phyloP scores from a whole-genome alignment of 139 green algal genomes.

The Desmodesmus armatus region DNA sequence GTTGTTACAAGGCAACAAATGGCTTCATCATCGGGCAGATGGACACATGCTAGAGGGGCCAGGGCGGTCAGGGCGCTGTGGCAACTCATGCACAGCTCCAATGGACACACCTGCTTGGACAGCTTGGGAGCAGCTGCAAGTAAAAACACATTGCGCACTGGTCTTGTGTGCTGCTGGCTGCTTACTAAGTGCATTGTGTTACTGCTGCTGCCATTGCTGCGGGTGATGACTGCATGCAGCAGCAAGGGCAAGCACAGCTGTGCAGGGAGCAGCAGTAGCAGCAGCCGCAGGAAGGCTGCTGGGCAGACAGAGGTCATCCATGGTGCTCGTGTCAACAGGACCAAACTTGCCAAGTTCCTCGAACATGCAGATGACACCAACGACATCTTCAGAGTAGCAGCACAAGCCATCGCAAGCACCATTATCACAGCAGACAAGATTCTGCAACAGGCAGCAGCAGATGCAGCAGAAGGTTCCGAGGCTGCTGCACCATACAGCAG shows the following conservation, averaged over 20 bases:
- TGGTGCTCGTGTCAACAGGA: constrained; percentile 42
- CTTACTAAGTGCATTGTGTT: too few relatives aligned
- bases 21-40: too few relatives aligned
- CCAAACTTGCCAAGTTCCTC: constrained; percentile 61
- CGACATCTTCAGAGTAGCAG: constrained; percentile 80
- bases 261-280: constrained; percentile 31
- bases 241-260: neutral
- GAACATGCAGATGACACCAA: constrained; percentile 77
- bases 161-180: too few relatives aligned
- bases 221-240: too few relatives aligned
- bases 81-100: too few relatives aligned
- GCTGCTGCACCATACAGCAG: neutral
- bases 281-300: constrained; percentile 24
- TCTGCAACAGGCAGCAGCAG: constrained; percentile 25
- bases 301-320: neutral
- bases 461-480: constrained; percentile 28
- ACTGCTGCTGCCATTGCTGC: neutral
- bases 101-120: too few relatives aligned
- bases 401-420: constrained; percentile 35
- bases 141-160: too few relatives aligned
- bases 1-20: too few relatives aligned
- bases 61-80: too few relatives aligned
- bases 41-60: too few relatives aligned
- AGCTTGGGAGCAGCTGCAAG: too few relatives aligned
- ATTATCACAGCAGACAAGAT: constrained; percentile 50